A percentile compares a stretch with the other conserved stretches of the same genome.
Conservation (phyloP, 257 asterid genomes). For the Ocimum tenuiflorum region DNA sequence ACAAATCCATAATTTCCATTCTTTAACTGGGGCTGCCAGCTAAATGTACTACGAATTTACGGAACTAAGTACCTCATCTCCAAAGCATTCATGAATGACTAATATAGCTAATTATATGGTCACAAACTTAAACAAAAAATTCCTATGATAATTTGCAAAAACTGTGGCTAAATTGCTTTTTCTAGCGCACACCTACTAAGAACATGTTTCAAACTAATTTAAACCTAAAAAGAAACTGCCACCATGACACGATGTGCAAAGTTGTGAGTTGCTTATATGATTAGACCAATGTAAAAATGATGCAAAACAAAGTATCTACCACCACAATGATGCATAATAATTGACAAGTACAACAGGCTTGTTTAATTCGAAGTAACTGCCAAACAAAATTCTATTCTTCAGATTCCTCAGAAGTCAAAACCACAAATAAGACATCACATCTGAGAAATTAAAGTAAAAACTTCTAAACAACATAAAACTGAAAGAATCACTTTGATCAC, state of each 20-base stretch:
- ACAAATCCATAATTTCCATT: neutral
- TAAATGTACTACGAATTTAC: neutral
- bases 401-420: neutral
- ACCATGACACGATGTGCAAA: neutral
- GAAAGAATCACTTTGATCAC: neutral
- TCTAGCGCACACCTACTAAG: neutral
- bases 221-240: neutral
- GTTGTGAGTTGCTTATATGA: neutral
- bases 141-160: constrained; percentile 3
- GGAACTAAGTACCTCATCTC: neutral
- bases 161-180: neutral
- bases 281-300: neutral
- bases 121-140: neutral
- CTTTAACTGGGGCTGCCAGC: neutral
- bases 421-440: neutral
- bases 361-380: neutral
- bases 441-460: neutral
- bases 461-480: constrained; percentile 1
- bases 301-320: neutral
- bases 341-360: neutral
- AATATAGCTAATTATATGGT: neutral
- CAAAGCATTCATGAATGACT: neutral
- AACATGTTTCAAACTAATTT: neutral
- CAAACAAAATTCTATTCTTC: neutral
- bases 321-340: neutral